Base-by-base conservation (phyloP, 1,139 yeast species). In the Blastobotrys aristatus region DNA sequence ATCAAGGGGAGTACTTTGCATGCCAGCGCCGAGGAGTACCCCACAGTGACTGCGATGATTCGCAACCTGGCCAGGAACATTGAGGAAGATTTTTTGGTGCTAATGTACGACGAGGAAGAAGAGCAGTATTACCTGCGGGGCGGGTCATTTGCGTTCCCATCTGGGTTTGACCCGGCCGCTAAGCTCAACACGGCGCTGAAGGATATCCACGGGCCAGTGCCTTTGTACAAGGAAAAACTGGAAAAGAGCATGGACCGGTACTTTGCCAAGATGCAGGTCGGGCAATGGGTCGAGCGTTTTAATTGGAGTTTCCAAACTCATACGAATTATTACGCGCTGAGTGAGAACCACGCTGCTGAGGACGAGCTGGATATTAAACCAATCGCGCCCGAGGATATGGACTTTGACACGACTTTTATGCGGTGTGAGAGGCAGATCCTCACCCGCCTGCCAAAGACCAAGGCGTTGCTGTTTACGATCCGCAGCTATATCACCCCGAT, bases 401-500 rank as follows among this genome's bases (percentile, higher is more conserved):
- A 82, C 59, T 81, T 81, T 56, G 71, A 68, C 26, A 71, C 75
- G 39, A 80, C 77, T 8, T 78, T 75, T 57, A 69, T 81, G 57
- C 69, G 88, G 53, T 75, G 77, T 50, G 88, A 82, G 59, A 71
- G 86, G 50, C 88, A 82, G 60, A 69, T 69, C 0, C 71, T 82
- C 46, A 76, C 84, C 0, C 72, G 82, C 52, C 65, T 82, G 40
- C 85, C 85, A 1, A 63, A 72, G 46, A 59, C 82, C 1, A 69
- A 70, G 4, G 82, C 82, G 0, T 66, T 79, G 13, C 64, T 79
- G 3, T 80, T 82, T 64, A 74, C 82, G 0, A 77, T 80, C 44
- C 66, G 87, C 57, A 85, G 94, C 0, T 84, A 83, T 54, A 63
- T 79, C 46, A 73, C 80, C 11, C 86, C 90, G n/a, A 61, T 84